Evolutionary conservation across 768 basidiomycete species (phyloP).

Genomic region (Suillus placidus): DNA sequence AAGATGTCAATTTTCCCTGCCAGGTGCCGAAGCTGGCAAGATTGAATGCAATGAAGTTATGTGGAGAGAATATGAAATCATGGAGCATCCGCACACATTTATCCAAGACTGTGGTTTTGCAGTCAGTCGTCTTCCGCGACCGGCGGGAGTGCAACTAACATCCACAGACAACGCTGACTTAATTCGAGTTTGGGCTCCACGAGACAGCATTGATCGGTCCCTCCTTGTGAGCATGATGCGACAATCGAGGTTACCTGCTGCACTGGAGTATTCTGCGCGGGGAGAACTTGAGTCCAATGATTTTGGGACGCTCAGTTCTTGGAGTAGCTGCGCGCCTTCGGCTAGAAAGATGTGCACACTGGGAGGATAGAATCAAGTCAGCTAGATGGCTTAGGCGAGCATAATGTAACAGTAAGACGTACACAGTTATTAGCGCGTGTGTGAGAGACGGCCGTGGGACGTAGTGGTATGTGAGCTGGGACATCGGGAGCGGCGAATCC

Average conservation of each 20-base stretch:
- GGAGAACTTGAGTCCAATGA: conserved; percentile 87
- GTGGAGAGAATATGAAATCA: conserved; percentile 87
- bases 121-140: conserved; percentile 57
- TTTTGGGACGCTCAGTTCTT: conserved; percentile 74
- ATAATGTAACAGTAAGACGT: conserved; percentile 35
- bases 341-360: conserved; percentile 81
- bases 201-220: conserved; percentile 95
- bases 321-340: conserved; percentile 69
- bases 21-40: conserved; percentile 95
- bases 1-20: conserved; percentile 91
- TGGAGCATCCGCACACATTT: conserved; percentile 83
- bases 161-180: conserved; percentile 95
- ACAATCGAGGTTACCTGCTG: conserved; percentile 92
- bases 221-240: conserved; percentile 86
- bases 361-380: conserved; percentile 22
- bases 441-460: conserved; percentile 76
- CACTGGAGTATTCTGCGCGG: conserved; percentile 81
- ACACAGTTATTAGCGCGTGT: conserved; percentile 77
- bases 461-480: conserved; percentile 69
- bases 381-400: conserved; percentile 14
- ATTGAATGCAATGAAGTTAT: conserved; percentile 93
- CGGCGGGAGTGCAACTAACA: conserved; percentile 61
- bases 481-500: conserved; percentile 69
- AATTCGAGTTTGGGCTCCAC: conserved; percentile 96
- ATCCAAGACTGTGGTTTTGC: conserved; percentile 86